A percentile compares a stretch with the other conserved stretches of the same genome.
These are phyloP conservation scores for Nicotiana attenuata DNA, from an alignment of 257 asterid genomes.

Conservation along the genomic window DNA sequence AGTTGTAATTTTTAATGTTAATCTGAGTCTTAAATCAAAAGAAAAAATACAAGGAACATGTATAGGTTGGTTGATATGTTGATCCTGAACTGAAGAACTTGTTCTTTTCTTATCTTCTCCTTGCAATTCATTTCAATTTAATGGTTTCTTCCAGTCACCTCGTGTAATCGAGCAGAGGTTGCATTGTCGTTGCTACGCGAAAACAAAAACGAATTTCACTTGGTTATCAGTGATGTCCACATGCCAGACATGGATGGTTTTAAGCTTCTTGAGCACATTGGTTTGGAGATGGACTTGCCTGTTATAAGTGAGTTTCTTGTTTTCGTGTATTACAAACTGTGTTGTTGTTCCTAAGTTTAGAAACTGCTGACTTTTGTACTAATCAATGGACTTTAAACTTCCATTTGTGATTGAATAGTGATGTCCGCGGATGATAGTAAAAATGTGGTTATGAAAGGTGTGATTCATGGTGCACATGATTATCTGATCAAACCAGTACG, in stretches of 20 bases:
- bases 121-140: background rate
- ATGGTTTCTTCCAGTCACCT: slow-evolving; percentile 48
- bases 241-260: slow-evolving; percentile 99
- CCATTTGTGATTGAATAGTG: slow-evolving; percentile 41
- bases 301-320: slow-evolving; percentile 69
- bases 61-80: background rate
- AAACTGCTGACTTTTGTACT: background rate
- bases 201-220: slow-evolving; percentile 55
- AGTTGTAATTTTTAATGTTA: background rate
- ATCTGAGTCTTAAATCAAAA: background rate
- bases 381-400: background rate
- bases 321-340: background rate
- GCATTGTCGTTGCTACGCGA: slow-evolving; percentile 62
- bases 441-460: slow-evolving; percentile 82
- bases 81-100: background rate
- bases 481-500: slow-evolving; percentile 85
- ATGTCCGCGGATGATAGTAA: slow-evolving; percentile 94
- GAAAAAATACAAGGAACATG: background rate
- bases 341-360: background rate
- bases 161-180: slow-evolving; percentile 59
- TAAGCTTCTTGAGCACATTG: slow-evolving; percentile 73
- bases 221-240: slow-evolving; percentile 90
- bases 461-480: slow-evolving; percentile 89
- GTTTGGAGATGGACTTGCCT: slow-evolving; percentile 87
- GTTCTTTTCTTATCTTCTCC: background rate